Base-by-base conservation (phyloP, 1,284 basidiomycete species). In the Ustilago trichophora region DNA sequence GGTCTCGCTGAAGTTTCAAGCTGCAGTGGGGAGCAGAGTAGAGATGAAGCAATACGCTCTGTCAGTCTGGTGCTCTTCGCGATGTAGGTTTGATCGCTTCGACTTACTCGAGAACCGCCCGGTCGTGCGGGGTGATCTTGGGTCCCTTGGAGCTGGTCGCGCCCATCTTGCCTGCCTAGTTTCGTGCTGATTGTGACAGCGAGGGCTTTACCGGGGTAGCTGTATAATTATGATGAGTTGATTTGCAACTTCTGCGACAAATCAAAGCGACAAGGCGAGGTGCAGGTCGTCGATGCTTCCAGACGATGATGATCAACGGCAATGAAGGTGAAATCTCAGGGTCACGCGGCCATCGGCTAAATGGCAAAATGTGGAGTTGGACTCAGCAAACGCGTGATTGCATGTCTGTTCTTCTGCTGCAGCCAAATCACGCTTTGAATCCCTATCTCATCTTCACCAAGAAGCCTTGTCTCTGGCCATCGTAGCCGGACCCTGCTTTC, bases 1-100 rank as follows among this genome's bases (percentile, higher is more conserved):
- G 95, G 83, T 98, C 96, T 37, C 96, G 86, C 82, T 98, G 95
- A 43, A 96, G 83, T 83, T 98, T 98, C 69, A 98, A 86, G 80
- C 93, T 90, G 77, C 3, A 29, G 27, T 8, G 27, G 27, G 27
- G 13, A 8, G 8, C 7, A 29, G 27, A 13, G 27, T 29, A 29
- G 8, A 13, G 27, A 13, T 8, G 8, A 29, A 29, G 13, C 13
- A 8, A 29, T 29, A 29, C 13, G 8, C 8, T 29, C 7, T 13
- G 27, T 29, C 27, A 29, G 27, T 13, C 13, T n/a, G n/a, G n/a
- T n/a, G n/a, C n/a, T n/a, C n/a, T n/a, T n/a, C n/a, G n/a, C n/a
- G n/a, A n/a, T n/a, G n/a, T n/a, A n/a, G n/a, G n/a, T n/a, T n/a
- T n/a, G n/a, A n/a, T n/a, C n/a, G n/a, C n/a, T n/a, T n/a, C n/a